Conservation (phyloP, 805 yeast genomes). For the Cyberlindnera subsufficiens region DNA sequence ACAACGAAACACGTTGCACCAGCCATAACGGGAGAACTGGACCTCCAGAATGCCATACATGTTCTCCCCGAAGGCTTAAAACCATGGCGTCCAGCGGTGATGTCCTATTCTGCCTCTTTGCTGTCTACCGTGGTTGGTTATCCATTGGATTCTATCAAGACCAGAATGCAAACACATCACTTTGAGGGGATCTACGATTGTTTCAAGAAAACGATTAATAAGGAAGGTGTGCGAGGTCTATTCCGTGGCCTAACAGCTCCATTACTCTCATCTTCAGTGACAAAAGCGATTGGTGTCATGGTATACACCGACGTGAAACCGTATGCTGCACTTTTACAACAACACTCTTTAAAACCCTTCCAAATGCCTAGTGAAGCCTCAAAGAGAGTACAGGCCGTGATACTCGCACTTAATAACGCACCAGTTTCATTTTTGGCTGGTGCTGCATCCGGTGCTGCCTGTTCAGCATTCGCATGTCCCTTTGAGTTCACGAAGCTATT, state of each 20-base stretch:
- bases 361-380: conserved; percentile 6
- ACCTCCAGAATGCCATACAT: conserved; percentile 38
- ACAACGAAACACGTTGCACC: conserved; percentile 26
- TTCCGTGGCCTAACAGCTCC: conserved; percentile 79
- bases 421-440: conserved; percentile 55
- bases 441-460: conserved; percentile 55
- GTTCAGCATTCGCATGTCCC: conserved; percentile 69
- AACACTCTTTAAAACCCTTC: conserved; percentile 14
- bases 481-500: conserved; percentile 80
- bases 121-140: conserved; percentile 67
- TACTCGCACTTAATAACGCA: conserved; percentile 30
- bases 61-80: conserved; percentile 40
- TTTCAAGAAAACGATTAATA: conserved; percentile 42
- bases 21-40: conserved; percentile 54
- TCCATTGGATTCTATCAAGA: conserved; percentile 83
- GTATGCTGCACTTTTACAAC: conserved; percentile 19
- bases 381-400: conserved; percentile 4
- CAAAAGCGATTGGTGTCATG: conserved; percentile 61
- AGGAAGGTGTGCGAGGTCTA: conserved; percentile 66
- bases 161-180: conserved; percentile 76
- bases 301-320: conserved; percentile 55
- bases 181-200: conserved; percentile 56
- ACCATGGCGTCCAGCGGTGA: conserved; percentile 50
- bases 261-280: conserved; percentile 55
- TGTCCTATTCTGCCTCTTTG: conserved; percentile 62